phyloP scores from a whole-genome alignment of 1,139 yeast genomes.

The Candida sp. region DNA sequence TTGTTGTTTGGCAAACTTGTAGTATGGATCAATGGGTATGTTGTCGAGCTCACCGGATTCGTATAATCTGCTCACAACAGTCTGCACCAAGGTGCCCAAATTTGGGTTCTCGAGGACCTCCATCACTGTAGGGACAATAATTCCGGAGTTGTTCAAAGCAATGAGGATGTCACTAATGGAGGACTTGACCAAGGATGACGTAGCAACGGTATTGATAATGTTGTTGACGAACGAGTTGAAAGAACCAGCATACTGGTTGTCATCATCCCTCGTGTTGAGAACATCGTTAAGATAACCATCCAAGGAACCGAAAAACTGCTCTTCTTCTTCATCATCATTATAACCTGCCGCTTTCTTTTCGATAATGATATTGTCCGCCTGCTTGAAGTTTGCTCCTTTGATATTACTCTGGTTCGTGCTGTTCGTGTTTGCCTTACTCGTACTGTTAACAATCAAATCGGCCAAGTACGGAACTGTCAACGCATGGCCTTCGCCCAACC shows the following conservation, averaged over 20 bases:
- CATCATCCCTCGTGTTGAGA: constrained; percentile 20
- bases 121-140: constrained; percentile 32
- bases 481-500: constrained; percentile 34
- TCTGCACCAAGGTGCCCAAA: constrained; percentile 25
- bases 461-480: constrained; percentile 34
- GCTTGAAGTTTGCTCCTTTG: constrained; percentile 3
- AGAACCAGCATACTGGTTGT: constrained; percentile 30
- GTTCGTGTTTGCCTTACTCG: constrained; percentile 20
- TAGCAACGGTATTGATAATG: constrained; percentile 29
- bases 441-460: constrained; percentile 27
- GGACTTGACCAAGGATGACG: constrained; percentile 27
- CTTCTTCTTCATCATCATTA: constrained; percentile 1
- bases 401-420: constrained; percentile 12
- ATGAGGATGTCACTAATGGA: constrained; percentile 28
- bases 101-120: constrained; percentile 27
- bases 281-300: constrained; percentile 30
- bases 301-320: constrained; percentile 22
- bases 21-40: constrained; percentile 28
- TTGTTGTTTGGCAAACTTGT: constrained; percentile 26
- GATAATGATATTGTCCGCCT: neutral
- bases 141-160: constrained; percentile 38
- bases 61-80: constrained; percentile 32
- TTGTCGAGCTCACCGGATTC: constrained; percentile 36
- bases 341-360: neutral
- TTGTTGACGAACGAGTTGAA: constrained; percentile 38